A percentile compares a stretch with the other conserved stretches of the same genome.
phyloP scores from a whole-genome alignment of 2,329 filamentous ascomycete genomes.

The Pyrenophora tritici-repentis region DNA sequence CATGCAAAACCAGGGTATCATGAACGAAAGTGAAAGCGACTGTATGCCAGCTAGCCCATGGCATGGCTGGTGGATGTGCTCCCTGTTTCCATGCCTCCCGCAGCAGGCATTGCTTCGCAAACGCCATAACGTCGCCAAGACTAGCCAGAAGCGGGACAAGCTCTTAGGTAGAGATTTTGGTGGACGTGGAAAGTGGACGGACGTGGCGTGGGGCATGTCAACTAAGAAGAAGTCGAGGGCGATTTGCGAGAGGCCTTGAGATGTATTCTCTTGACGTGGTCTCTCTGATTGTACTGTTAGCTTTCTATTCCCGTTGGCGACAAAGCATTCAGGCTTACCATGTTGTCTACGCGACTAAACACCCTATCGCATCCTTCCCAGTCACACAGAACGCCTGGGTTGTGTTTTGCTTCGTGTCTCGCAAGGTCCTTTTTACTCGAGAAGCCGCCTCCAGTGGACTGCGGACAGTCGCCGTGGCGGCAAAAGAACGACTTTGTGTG shows the following conservation, averaged over 20 bases:
- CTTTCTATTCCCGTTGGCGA: not conserved
- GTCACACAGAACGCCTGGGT: slow-evolving; percentile 63
- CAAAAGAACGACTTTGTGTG: slow-evolving; percentile 67
- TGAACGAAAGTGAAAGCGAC: slow-evolving; percentile 33
- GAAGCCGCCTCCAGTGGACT: slow-evolving; percentile 62
- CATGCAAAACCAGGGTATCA: slow-evolving; percentile 32
- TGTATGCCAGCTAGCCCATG: slow-evolving; percentile 18
- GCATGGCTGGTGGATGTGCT: slow-evolving; percentile 4
- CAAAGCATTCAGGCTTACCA: slow-evolving; percentile 50
- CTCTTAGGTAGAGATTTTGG: not conserved
- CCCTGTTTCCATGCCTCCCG: not conserved
- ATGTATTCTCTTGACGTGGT: slow-evolving; percentile 50
- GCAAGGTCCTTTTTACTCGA: slow-evolving; percentile 67
- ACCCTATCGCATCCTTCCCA: slow-evolving; percentile 62
- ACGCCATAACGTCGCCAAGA: not conserved
- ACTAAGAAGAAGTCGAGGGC: slow-evolving; percentile 22
- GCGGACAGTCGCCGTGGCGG: slow-evolving; percentile 62
- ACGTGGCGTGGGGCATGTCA: no score
- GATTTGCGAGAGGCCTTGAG: slow-evolving; percentile 42
- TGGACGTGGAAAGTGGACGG: no score
- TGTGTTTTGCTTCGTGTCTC: slow-evolving; percentile 66
- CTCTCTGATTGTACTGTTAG: slow-evolving; percentile 40
- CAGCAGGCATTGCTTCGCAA: not conserved
- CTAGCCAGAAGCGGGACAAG: not conserved
- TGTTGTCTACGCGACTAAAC: slow-evolving; percentile 67